A percentile compares a stretch with the other conserved stretches of the same genome.
Conservation (phyloP, 1,284 basidiomycete genomes). For the Singerocomus rubriflavus region DNA sequence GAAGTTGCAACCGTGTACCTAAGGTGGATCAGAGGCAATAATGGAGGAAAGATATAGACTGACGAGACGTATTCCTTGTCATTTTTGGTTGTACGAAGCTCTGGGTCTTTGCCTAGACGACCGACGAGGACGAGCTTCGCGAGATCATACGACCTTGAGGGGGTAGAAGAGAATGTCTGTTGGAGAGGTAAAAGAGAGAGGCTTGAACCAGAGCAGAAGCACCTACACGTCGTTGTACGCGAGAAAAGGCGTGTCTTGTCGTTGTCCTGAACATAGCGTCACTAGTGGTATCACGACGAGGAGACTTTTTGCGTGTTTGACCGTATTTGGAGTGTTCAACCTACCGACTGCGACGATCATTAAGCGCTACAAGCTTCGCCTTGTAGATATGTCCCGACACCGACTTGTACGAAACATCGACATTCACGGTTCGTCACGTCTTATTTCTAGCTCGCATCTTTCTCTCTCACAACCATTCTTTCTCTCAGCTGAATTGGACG, state of each 20-base stretch:
- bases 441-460: not conserved
- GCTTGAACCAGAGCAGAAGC: not conserved
- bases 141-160: slow-evolving; percentile 53
- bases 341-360: not conserved
- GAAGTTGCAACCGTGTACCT: slow-evolving; percentile 71
- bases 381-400: slow-evolving; percentile 74
- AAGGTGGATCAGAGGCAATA: slow-evolving; percentile 2
- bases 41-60: slow-evolving; percentile 28
- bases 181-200: not conserved
- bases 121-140: slow-evolving; percentile 77
- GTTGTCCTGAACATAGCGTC: slow-evolving; percentile 45
- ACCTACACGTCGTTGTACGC: slow-evolving; percentile 49
- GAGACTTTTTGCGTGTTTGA: slow-evolving; percentile 20
- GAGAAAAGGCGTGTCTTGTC: slow-evolving; percentile 42
- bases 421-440: slow-evolving; percentile 61
- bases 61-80: slow-evolving; percentile 76
- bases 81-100: slow-evolving; percentile 61
- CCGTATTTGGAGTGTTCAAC: slow-evolving; percentile 18
- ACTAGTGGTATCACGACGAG: not conserved
- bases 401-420: slow-evolving; percentile 89
- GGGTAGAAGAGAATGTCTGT: slow-evolving; percentile 69
- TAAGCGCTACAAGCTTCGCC: not conserved
- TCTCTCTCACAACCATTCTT: slow-evolving; percentile 1
- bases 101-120: slow-evolving; percentile 66
- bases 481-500: slow-evolving; percentile 68